phyloP scores from a whole-genome alignment of 1,139 yeast species.

The Geotrichum macrosporum region DNA sequence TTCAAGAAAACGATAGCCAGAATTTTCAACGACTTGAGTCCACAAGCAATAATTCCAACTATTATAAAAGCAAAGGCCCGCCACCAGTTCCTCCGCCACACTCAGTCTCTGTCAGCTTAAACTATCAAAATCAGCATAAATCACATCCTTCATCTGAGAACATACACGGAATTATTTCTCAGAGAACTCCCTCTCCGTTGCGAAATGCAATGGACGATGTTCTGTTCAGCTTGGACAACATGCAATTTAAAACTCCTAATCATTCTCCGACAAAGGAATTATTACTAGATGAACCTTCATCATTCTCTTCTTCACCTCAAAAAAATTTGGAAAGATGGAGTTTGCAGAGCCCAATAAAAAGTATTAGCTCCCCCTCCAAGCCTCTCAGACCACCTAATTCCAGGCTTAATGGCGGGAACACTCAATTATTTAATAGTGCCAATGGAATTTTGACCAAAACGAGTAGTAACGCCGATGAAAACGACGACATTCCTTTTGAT shows the following conservation, averaged over 20 bases:
- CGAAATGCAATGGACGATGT: conserved; percentile 39
- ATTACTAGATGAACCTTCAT: conserved; percentile 1
- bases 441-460: background rate
- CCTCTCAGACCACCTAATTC: background rate
- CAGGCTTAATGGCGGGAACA: too few relatives aligned
- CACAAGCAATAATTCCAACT: background rate
- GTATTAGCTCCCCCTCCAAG: conserved; percentile 1
- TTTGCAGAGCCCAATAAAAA: conserved; percentile 3
- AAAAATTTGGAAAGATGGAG: conserved; percentile 5
- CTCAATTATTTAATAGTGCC: too few relatives aligned
- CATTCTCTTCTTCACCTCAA: conserved; percentile 1
- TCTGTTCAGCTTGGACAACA: conserved; percentile 33
- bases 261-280: conserved; percentile 10
- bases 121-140: background rate
- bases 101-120: conserved; percentile 23
- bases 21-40: background rate
- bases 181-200: conserved; percentile 54
- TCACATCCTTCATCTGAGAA: background rate
- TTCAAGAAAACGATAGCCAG: conserved; percentile 1
- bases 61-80: conserved; percentile 15
- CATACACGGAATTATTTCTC: background rate
- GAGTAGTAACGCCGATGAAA: conserved; percentile 10
- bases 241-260: conserved; percentile 21
- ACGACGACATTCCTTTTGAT: conserved; percentile 30
- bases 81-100: conserved; percentile 37